Evolutionary conservation across 1,284 basidiomycete genomes (phyloP).

Genomic region (Leccinum subfulvum): DNA sequence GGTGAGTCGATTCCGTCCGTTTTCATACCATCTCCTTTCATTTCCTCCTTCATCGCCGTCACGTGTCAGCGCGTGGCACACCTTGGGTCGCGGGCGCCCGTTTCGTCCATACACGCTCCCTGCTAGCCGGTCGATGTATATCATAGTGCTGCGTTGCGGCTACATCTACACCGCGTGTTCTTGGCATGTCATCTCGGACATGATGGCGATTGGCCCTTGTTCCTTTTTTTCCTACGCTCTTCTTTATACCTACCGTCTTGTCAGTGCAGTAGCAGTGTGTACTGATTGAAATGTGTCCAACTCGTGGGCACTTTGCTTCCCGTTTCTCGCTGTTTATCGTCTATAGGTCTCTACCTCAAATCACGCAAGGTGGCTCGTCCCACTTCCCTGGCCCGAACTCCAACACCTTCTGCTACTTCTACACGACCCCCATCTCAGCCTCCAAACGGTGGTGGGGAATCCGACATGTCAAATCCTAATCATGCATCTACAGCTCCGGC

Average conservation of each 20-base stretch:
- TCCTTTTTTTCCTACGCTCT: constrained; percentile 31
- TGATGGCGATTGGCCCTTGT: constrained; percentile 35
- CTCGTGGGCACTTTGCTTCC: constrained; percentile 39
- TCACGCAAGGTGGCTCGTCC: constrained; percentile 60
- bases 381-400: constrained; percentile 44
- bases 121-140: constrained; percentile 33
- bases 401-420: constrained; percentile 35
- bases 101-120: constrained; percentile 30
- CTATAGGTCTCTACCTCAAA: constrained; percentile 67
- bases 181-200: constrained; percentile 35
- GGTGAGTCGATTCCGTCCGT: constrained; percentile 55
- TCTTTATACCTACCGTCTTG: constrained; percentile 31
- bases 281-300: constrained; percentile 37
- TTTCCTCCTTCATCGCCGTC: constrained; percentile 29
- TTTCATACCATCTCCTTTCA: constrained; percentile 33
- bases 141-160: constrained; percentile 34
- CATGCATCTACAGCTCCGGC: constrained; percentile 27
- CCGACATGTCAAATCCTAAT: constrained; percentile 37
- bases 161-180: constrained; percentile 38
- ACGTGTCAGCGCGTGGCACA: constrained; percentile 31
- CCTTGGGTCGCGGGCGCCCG: constrained; percentile 32
- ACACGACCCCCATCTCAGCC: constrained; percentile 33
- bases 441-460: constrained; percentile 29
- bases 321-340: constrained; percentile 33
- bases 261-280: constrained; percentile 38